These are phyloP conservation scores for Pichia deserticola DNA, from an alignment of 805 yeast species.

Conservation along the genomic window DNA sequence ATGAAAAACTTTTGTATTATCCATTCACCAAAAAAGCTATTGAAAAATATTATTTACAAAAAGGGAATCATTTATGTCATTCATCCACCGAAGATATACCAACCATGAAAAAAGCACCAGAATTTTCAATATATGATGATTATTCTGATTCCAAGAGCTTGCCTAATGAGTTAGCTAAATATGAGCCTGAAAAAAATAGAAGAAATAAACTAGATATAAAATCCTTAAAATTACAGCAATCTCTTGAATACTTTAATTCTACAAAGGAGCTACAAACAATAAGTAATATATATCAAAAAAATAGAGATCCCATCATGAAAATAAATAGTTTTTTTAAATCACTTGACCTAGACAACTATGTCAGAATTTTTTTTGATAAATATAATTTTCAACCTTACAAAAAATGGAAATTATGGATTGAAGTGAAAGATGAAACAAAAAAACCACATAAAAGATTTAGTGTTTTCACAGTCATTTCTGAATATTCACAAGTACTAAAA, in stretches of 20 bases:
- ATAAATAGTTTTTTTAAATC: background rate
- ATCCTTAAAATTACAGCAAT: background rate
- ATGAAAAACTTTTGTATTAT: slow-evolving; percentile 1
- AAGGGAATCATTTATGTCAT: background rate
- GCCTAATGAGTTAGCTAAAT: too few relatives aligned
- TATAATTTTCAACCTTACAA: background rate
- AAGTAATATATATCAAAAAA: too few relatives aligned
- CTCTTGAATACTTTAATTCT: background rate
- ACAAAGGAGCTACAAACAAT: background rate
- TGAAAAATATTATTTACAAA: background rate
- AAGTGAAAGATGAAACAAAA: background rate
- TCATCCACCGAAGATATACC: background rate
- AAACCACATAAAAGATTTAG: background rate
- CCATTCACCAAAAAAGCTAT: background rate
- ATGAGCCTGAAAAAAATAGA: background rate
- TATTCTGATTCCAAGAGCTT: too few relatives aligned
- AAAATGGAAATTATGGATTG: slow-evolving; percentile 11
- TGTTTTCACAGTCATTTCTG: background rate
- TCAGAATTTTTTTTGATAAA: background rate
- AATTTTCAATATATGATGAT: background rate
- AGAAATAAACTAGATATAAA: background rate
- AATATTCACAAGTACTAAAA: background rate
- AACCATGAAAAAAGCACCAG: background rate
- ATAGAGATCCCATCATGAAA: background rate
- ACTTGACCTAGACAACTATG: background rate